phyloP scores from a whole-genome alignment of 306 rosid genomes.

The Begonia loranthoides region DNA sequence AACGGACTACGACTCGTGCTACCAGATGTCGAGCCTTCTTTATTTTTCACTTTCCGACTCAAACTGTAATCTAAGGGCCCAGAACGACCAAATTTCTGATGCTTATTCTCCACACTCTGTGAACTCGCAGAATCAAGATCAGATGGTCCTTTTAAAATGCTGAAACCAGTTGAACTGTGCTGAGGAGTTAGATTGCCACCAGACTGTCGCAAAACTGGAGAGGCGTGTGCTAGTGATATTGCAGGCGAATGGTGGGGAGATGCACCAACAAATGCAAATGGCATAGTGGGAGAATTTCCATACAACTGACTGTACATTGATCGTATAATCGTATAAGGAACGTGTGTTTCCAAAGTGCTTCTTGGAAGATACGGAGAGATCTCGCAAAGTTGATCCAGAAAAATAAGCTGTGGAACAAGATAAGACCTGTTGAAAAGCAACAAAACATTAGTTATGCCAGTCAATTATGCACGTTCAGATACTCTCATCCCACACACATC shows the following conservation, averaged over 20 bases:
- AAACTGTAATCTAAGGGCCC: slow-evolving; percentile 93
- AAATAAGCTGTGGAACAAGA: slow-evolving; percentile 81
- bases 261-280: slow-evolving; percentile 47
- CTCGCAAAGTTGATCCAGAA: slow-evolving; percentile 91
- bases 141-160: slow-evolving; percentile 58
- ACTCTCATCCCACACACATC: no score
- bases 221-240: slow-evolving; percentile 49
- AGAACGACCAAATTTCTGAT: slow-evolving; percentile 49
- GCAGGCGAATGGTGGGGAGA: slow-evolving; percentile 88
- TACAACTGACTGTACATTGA: slow-evolving; percentile 85
- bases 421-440: slow-evolving; percentile 47
- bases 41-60: slow-evolving; percentile 42
- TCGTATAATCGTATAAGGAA: slow-evolving; percentile 86
- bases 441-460: slow-evolving; percentile 1
- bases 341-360: slow-evolving; percentile 67
- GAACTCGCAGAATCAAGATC: slow-evolving; percentile 41
- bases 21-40: slow-evolving; percentile 77
- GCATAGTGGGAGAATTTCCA: slow-evolving; percentile 43
- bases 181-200: slow-evolving; percentile 73
- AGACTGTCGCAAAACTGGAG: slow-evolving; percentile 53
- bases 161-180: slow-evolving; percentile 43
- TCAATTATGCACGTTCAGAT: background rate
- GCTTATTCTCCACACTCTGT: slow-evolving; percentile 38
- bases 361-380: slow-evolving; percentile 86
- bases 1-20: slow-evolving; percentile 85